Conservation (phyloP, 2,329 filamentous ascomycete species). For the Colletotrichum sp. region DNA sequence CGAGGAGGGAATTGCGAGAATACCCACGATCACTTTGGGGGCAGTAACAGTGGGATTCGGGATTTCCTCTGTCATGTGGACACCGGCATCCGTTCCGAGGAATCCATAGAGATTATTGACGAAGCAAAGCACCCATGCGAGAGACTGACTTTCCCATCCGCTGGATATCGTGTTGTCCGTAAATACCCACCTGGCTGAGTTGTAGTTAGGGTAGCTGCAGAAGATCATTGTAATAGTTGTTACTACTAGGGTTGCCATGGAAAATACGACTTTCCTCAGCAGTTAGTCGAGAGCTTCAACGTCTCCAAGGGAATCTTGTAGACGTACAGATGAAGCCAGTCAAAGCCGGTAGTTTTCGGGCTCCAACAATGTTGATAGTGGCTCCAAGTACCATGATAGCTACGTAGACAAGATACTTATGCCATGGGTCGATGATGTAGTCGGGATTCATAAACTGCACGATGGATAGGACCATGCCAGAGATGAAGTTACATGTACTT, state of each 20-base stretch:
- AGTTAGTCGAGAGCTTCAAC: neutral
- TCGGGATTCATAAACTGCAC: neutral
- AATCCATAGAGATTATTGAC: neutral
- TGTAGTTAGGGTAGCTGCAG: neutral
- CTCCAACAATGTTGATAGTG: neutral
- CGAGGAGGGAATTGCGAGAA: neutral
- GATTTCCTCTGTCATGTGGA: neutral
- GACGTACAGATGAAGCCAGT: neutral
- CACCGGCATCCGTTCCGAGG: neutral
- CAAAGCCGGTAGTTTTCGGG: neutral
- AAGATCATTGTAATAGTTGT: neutral
- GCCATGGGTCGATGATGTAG: neutral
- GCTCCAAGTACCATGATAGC: neutral
- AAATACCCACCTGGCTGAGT: neutral
- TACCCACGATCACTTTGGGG: neutral
- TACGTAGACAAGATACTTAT: neutral
- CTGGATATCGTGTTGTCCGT: neutral
- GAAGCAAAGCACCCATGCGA: neutral
- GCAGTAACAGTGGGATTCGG: neutral
- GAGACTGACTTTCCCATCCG: neutral
- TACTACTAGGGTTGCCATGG: neutral
- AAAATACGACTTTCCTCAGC: neutral
- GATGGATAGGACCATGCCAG: conserved; percentile 28
- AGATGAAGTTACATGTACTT: conserved; percentile 21
- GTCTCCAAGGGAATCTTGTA: neutral